Conservation (phyloP, 495 filamentous ascomycete species). For the Aspergillus ostianus region DNA sequence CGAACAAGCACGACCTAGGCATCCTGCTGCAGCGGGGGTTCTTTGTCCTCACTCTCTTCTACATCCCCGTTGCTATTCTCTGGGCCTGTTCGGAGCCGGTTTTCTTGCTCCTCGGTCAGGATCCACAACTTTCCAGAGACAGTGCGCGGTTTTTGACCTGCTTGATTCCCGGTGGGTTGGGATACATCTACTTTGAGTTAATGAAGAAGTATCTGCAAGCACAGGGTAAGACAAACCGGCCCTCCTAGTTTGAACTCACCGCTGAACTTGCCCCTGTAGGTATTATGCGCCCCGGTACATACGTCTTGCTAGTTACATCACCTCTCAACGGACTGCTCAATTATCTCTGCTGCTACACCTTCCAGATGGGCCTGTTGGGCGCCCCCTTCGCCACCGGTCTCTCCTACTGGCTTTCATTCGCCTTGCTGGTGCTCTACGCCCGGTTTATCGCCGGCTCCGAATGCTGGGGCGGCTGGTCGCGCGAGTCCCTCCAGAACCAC, state of each 20-base stretch:
- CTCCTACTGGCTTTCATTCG: slow-evolving; percentile 84
- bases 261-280: slow-evolving; percentile 38
- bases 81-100: slow-evolving; percentile 78
- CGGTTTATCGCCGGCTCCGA: slow-evolving; percentile 69
- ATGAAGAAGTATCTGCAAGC: slow-evolving; percentile 94
- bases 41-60: slow-evolving; percentile 70
- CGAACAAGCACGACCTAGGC: slow-evolving; percentile 79
- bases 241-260: background rate
- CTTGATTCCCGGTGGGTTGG: slow-evolving; percentile 81
- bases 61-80: slow-evolving; percentile 69
- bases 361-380: slow-evolving; percentile 70
- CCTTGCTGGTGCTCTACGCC: slow-evolving; percentile 72
- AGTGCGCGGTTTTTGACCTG: slow-evolving; percentile 73
- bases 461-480: slow-evolving; percentile 82
- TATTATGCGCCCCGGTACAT: slow-evolving; percentile 85
- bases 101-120: slow-evolving; percentile 76
- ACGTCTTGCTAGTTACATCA: slow-evolving; percentile 80
- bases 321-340: slow-evolving; percentile 76
- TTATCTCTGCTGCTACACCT: slow-evolving; percentile 73
- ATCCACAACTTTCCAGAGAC: slow-evolving; percentile 71
- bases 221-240: slow-evolving; percentile 56
- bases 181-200: slow-evolving; percentile 88
- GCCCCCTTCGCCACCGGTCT: slow-evolving; percentile 82
- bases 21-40: slow-evolving; percentile 79
- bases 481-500: slow-evolving; percentile 61